Evolutionary conservation across 164 flowering plant genomes (phyloP).

Genomic region (Annona squamosa): DNA sequence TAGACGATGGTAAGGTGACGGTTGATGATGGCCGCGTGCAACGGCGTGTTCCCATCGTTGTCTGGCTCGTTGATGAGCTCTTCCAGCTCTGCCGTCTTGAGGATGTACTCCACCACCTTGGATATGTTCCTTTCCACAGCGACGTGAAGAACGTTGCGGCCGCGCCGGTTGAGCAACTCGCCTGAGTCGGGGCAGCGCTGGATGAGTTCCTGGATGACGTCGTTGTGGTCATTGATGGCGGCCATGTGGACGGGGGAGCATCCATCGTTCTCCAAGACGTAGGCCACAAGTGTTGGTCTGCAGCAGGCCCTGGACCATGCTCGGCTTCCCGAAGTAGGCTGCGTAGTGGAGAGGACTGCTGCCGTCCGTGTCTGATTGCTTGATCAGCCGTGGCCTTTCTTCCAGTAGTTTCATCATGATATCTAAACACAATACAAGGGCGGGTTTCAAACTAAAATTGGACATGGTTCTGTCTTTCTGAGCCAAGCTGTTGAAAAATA

Average conservation of each 20-base stretch:
- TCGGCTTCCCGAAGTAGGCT: background rate
- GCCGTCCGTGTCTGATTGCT: background rate
- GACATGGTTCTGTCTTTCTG: too few relatives aligned
- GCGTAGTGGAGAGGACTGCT: constrained; percentile 8
- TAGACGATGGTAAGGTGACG: constrained; percentile 4
- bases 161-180: background rate
- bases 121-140: background rate
- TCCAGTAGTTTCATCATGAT: background rate
- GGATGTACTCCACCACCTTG: background rate
- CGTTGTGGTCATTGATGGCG: background rate
- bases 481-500: too few relatives aligned
- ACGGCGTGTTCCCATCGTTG: constrained; percentile 13
- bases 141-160: constrained; percentile 9
- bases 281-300: background rate
- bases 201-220: background rate
- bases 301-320: background rate
- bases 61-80: constrained; percentile 2
- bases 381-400: background rate
- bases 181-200: background rate
- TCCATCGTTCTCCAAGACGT: constrained; percentile 1
- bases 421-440: background rate
- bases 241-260: constrained; percentile 2
- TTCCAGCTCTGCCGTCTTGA: background rate
- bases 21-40: constrained; percentile 17
- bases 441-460: too few relatives aligned